A percentile compares a stretch with the other conserved stretches of the same genome.
phyloP scores from a whole-genome alignment of 2,329 filamentous ascomycete species.

The Aspergillus puulaauensis region DNA sequence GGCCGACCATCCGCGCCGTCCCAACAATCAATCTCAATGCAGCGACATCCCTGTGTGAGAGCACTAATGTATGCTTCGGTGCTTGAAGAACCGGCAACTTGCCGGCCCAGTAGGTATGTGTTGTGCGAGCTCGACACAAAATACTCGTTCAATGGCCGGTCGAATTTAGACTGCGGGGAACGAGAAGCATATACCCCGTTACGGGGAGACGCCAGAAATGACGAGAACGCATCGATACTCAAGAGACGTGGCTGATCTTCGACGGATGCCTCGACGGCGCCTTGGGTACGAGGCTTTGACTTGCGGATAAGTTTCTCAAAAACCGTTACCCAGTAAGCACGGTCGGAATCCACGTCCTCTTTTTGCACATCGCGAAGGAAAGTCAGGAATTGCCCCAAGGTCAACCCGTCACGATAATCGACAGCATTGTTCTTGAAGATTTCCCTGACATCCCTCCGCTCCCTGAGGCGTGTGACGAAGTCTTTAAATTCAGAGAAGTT shows the following conservation, averaged over 20 bases:
- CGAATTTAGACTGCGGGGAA: constrained; percentile 63
- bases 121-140: constrained; percentile 99
- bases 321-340: constrained; percentile 65
- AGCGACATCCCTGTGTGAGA: constrained; percentile 84
- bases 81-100: constrained; percentile 86
- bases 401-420: constrained; percentile 64
- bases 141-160: constrained; percentile 91
- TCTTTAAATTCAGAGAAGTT: constrained; percentile 78
- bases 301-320: constrained; percentile 70
- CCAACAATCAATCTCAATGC: constrained; percentile 98
- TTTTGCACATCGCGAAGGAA: constrained; percentile 75
- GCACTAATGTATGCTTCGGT: constrained; percentile 93
- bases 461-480: constrained; percentile 80
- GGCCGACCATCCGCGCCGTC: constrained; percentile 86
- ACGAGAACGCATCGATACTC: constrained; percentile 74
- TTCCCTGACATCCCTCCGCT: constrained; percentile 74
- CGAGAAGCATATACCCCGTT: constrained; percentile 67
- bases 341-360: constrained; percentile 70
- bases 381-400: constrained; percentile 67
- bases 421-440: constrained; percentile 66
- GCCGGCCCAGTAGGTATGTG: constrained; percentile 89
- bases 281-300: constrained; percentile 51
- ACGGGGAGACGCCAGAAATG: constrained; percentile 71
- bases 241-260: constrained; percentile 59
- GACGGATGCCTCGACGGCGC: constrained; percentile 38